These are phyloP conservation scores for Kingdonia uniflora DNA, from an alignment of 164 flowering plant genomes.

Conservation along the genomic window DNA sequence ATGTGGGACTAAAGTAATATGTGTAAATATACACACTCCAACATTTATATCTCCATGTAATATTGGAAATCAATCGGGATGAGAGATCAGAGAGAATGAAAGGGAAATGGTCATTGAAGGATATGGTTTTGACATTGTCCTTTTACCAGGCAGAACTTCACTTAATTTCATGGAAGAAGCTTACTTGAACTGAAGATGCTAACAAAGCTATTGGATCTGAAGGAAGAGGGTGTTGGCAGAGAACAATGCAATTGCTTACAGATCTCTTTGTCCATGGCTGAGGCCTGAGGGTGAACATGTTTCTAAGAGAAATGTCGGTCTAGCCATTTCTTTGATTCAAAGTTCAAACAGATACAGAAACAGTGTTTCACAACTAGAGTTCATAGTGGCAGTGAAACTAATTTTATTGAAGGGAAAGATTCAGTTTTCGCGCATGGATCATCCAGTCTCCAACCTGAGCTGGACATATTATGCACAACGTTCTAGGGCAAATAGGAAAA, in stretches of 20 bases:
- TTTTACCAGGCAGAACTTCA: constrained; percentile 28
- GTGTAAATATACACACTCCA: too few relatives aligned
- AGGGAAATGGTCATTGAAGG: too few relatives aligned
- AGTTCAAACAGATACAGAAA: constrained; percentile 8
- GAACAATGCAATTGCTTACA: too few relatives aligned
- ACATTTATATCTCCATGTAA: too few relatives aligned
- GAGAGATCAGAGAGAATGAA: too few relatives aligned
- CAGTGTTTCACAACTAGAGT: too few relatives aligned
- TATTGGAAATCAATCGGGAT: too few relatives aligned
- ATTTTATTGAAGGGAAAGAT: constrained; percentile 10
- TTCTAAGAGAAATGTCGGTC: constrained; percentile 15
- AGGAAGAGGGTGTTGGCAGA: too few relatives aligned
- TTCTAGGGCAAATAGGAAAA: constrained; percentile 9
- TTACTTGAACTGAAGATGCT: constrained; percentile 8
- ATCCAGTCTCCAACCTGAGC: constrained; percentile 13
- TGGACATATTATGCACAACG: constrained; percentile 10
- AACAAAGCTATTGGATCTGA: too few relatives aligned
- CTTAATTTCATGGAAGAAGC: constrained; percentile 12
- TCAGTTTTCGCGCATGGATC: constrained; percentile 11
- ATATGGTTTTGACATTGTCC: too few relatives aligned
- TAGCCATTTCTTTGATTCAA: constrained; percentile 12
- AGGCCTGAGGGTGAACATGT: constrained; percentile 51
- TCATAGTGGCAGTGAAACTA: constrained; percentile 7
- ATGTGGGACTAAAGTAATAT: too few relatives aligned
- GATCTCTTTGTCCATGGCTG: constrained; percentile 22